These are phyloP conservation scores for Talaromyces thailandensis DNA, from an alignment of 495 filamentous ascomycete genomes.

Conservation along the genomic window DNA sequence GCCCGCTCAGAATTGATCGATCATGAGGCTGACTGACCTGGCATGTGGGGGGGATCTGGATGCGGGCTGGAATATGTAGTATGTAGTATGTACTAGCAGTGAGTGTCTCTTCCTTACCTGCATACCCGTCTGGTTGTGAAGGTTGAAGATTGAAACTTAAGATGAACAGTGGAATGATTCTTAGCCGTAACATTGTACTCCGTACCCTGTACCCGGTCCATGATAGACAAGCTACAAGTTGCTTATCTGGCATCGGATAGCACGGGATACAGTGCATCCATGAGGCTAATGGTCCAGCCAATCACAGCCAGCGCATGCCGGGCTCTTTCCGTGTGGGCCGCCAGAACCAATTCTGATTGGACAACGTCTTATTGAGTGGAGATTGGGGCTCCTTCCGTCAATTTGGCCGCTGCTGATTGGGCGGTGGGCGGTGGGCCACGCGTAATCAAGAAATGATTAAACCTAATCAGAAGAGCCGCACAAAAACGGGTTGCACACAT, in stretches of 20 bases:
- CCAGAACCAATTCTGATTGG: background rate
- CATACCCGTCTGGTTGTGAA: background rate
- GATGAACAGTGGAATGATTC: background rate
- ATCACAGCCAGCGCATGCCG: background rate
- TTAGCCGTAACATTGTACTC: no score
- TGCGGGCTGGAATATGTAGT: background rate
- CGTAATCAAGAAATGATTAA: no score
- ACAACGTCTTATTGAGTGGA: no score
- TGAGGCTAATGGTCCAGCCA: background rate
- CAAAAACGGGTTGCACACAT: background rate
- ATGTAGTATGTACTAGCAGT: background rate
- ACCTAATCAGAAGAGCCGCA: slow-evolving; percentile 2
- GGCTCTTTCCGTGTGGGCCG: background rate
- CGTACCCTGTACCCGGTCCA: no score
- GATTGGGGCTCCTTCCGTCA: background rate
- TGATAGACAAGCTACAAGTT: no score
- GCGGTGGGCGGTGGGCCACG: background rate
- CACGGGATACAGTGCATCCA: background rate
- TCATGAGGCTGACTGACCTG: background rate
- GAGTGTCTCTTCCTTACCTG: background rate
- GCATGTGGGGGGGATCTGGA: background rate
- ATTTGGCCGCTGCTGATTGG: no score
- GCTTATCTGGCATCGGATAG: background rate
- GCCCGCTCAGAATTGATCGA: background rate
- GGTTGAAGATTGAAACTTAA: no score